Evolutionary conservation across 495 filamentous ascomycete genomes (phyloP), one percentile per base, ranked within the genome.

Genomic region (Emericellopsis terricola): DNA sequence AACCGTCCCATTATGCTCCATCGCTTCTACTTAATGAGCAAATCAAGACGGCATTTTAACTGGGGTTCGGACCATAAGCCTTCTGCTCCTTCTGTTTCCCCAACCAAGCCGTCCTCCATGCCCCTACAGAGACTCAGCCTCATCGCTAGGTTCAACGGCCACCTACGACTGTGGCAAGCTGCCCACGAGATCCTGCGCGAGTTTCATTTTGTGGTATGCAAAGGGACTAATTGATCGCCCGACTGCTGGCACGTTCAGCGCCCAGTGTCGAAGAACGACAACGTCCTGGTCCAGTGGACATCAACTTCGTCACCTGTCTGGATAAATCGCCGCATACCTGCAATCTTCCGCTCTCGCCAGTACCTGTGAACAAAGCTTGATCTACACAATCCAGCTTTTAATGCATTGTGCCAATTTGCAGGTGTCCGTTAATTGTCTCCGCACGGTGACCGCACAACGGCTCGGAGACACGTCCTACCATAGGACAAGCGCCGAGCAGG

Each of bases 1-100:
- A 47, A 46, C 24, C 48, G 45, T 2, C 50, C 49, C 8, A 49
- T 49, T 18, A 51, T 48, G 3, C 42, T 53, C 8, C 48, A 49
- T 32, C 42, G 45, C 21, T 49, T 38, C 24, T 49, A 42, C 5
- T 49, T 49, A 17, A 41, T 49, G 8, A n/a, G n/a, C n/a, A n/a
- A n/a, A n/a, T n/a, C n/a, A n/a, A n/a, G n/a, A n/a, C n/a, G n/a
- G n/a, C n/a, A n/a, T n/a, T n/a, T n/a, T n/a, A n/a, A n/a, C n/a
- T n/a, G n/a, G n/a, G n/a, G n/a, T n/a, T n/a, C n/a, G n/a, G n/a
- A n/a, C n/a, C n/a, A n/a, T n/a, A n/a, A n/a, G n/a, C n/a, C n/a
- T n/a, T n/a, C n/a, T n/a, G n/a, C n/a, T n/a, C n/a, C n/a, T n/a
- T n/a, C n/a, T n/a, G n/a, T n/a, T n/a, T n/a, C n/a, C n/a, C n/a